Percentiles rank a stretch among this genome's conserved stretches.
Conservation (phyloP, 495 filamentous ascomycete genomes). For the Aspergillus olivimuriae region DNA sequence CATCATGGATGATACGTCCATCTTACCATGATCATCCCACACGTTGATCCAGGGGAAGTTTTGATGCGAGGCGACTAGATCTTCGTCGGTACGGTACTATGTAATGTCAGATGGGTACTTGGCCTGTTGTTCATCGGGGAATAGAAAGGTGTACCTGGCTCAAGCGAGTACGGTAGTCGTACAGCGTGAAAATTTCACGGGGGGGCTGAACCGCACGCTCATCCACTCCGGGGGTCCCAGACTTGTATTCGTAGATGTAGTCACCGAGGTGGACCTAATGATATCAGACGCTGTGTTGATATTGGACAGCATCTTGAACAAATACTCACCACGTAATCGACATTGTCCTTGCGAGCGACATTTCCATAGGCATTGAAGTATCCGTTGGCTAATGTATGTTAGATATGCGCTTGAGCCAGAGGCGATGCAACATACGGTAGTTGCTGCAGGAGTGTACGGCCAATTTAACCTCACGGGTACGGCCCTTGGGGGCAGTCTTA, state of each 20-base stretch:
- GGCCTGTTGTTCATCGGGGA: too few relatives aligned
- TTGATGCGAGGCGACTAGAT: constrained; percentile 51
- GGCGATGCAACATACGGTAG: constrained; percentile 35
- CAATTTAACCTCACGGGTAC: constrained; percentile 34
- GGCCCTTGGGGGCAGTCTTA: constrained; percentile 44
- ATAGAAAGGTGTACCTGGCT: constrained; percentile 3
- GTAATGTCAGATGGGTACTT: constrained; percentile 42
- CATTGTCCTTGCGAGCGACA: constrained; percentile 54
- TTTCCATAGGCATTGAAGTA: constrained; percentile 19
- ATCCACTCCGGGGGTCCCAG: constrained; percentile 42
- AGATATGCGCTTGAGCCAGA: constrained; percentile 47
- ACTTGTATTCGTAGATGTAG: constrained; percentile 61
- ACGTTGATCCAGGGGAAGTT: constrained; percentile 62
- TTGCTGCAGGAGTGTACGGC: constrained; percentile 54
- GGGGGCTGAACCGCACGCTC: constrained; percentile 33
- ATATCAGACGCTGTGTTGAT: background rate
- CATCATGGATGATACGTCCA: background rate
- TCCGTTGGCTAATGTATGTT: constrained; percentile 11
- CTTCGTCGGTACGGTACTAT: constrained; percentile 42
- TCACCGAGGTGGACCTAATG: constrained; percentile 36
- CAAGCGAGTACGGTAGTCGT: constrained; percentile 55
- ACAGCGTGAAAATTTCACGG: constrained; percentile 41
- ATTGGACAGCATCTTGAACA: constrained; percentile 10
- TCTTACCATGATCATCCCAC: constrained; percentile 61
- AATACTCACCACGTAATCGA: constrained; percentile 59